Conservation (phyloP, 1,139 yeast species). For the Hemisphaericaspora subhashii region DNA sequence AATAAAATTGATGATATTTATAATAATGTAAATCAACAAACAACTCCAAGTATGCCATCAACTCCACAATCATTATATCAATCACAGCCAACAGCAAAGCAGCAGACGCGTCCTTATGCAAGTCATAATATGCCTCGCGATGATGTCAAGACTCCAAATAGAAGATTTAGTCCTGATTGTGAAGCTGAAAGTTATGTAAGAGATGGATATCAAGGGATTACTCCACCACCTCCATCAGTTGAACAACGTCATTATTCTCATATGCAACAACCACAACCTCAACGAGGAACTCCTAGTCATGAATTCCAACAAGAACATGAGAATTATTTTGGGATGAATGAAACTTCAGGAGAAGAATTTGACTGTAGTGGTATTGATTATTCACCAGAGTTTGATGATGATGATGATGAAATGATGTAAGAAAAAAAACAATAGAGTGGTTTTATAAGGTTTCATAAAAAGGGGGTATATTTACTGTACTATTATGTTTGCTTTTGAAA, state of each 20-base stretch:
- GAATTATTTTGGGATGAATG: constrained; percentile 37
- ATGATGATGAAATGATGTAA: constrained; percentile 12
- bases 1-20: constrained; percentile 16
- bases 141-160: constrained; percentile 2
- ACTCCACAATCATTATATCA: constrained; percentile 39
- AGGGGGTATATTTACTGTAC: no score
- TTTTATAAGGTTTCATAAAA: not conserved
- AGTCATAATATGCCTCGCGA: constrained; percentile 3
- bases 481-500: no score
- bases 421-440: not conserved
- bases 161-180: constrained; percentile 35
- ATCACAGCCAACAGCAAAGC: constrained; percentile 1
- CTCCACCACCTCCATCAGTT: constrained; percentile 12
- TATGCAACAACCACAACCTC: constrained; percentile 8
- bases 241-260: not conserved
- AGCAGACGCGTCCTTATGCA: constrained; percentile 1
- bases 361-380: constrained; percentile 8
- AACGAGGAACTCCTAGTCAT: constrained; percentile 5
- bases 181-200: constrained; percentile 45
- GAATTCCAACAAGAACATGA: constrained; percentile 36
- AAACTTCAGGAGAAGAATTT: constrained; percentile 10
- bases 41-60: constrained; percentile 27
- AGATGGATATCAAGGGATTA: constrained; percentile 34
- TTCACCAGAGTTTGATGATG: constrained; percentile 8
- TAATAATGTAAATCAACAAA: constrained; percentile 8